Base-by-base conservation (phyloP, 2,329 filamentous ascomycete genomes). In the Pseudogymnoascus sp. region DNA sequence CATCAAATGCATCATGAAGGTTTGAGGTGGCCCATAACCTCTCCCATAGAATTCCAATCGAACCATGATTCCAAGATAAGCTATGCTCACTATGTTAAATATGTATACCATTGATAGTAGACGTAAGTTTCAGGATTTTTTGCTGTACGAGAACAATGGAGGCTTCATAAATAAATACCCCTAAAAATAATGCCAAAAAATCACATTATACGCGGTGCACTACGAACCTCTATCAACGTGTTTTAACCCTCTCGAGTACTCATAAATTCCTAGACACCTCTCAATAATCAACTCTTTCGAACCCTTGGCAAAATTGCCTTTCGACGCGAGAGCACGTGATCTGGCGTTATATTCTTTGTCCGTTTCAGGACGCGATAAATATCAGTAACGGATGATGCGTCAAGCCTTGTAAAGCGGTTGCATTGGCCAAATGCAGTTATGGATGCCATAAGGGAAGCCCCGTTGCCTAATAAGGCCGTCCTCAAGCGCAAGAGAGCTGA, bases 401-500 rank as follows among this genome's bases (percentile, higher is more conserved):
- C 28, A 33, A 55, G 49, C 9, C 25, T 12, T 7, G 25, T 55
- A 14, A 55, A 55, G 49, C 28, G 49, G 33, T 55, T 55, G 28
- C 25, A 33, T 55, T 33, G 25, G 9, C n/a, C 28, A 55, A 55
- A 33, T 55, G 49, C 28, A 33, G 49, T 19, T 19, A 55, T 55
- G 49, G 49, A 30, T 16, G 14, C 49, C 49, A 33, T 19, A 55
- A 28, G 25, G 28, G 28, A 16, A 33, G 9, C 22, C 25, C n/a
- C 2, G 33, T 6, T 4, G n/a, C 25, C 49, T 33, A 55, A 33
- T 55, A 55, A 30, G 23, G 25, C 49, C 19, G 25, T 55, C 5
- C 68, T 72, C 14, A 78, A 78, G 63, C 72, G 77, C 36, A 78
- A 77, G 66, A 70, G 74, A 35, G 70, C 69, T 62, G 65, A 66